Conservation (phyloP, 2,329 filamentous ascomycete species). For the Colletotrichum tanaceti region DNA sequence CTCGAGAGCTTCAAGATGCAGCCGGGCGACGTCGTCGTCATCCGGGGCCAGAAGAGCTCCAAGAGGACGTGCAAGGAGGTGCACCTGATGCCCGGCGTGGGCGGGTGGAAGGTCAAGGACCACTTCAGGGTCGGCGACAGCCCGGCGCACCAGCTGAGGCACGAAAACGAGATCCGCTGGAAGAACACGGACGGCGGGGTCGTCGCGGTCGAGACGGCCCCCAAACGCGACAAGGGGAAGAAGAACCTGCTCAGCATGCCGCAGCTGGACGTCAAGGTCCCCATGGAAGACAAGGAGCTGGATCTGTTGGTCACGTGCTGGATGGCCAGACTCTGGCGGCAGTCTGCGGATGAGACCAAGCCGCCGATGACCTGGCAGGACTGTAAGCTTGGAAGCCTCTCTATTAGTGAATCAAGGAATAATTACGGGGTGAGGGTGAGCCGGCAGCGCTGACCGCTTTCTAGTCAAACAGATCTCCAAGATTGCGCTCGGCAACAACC, state of each 20-base stretch:
- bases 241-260: slow-evolving; percentile 41
- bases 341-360: slow-evolving; percentile 43
- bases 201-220: slow-evolving; percentile 45
- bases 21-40: slow-evolving; percentile 20
- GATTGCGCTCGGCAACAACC: background rate
- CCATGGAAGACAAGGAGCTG: slow-evolving; percentile 44
- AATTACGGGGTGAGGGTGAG: no score
- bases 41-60: slow-evolving; percentile 43
- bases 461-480: slow-evolving; percentile 24
- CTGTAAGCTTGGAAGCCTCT: slow-evolving; percentile 43
- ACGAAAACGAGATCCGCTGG: slow-evolving; percentile 45
- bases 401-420: no score
- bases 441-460: background rate
- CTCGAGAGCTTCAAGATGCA: slow-evolving; percentile 4
- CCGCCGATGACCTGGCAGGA: slow-evolving; percentile 44
- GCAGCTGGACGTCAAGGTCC: slow-evolving; percentile 43
- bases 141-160: slow-evolving; percentile 42
- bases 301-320: slow-evolving; percentile 48
- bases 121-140: slow-evolving; percentile 43
- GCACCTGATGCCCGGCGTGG: slow-evolving; percentile 40
- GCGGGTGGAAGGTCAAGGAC: slow-evolving; percentile 42
- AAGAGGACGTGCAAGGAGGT: slow-evolving; percentile 43
- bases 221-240: slow-evolving; percentile 42
- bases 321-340: slow-evolving; percentile 47
- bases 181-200: slow-evolving; percentile 42